Evolutionary conservation across 208 protist genomes (phyloP).

Genomic region (Leishmania lainsoni): DNA sequence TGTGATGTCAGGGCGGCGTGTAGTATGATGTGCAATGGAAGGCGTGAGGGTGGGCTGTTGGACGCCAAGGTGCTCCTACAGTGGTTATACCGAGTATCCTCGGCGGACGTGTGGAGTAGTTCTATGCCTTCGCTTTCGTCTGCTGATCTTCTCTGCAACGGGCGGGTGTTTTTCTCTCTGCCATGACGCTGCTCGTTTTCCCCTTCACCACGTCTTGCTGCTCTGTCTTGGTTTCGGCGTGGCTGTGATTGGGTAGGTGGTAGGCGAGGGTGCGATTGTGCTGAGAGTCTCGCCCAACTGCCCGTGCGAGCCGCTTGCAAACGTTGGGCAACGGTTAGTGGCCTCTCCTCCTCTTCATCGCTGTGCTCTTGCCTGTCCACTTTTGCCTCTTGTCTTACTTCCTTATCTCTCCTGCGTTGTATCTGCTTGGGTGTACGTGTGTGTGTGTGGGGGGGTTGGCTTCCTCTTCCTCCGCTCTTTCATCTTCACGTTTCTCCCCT

Average conservation of each 20-base stretch:
- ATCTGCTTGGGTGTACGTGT: not conserved
- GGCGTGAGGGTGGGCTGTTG: too few species aligned
- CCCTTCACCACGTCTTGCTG: not conserved
- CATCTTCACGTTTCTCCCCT: not conserved
- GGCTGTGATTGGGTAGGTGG: not conserved
- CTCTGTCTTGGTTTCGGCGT: not conserved
- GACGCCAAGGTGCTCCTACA: too few species aligned
- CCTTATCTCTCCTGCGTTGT: not conserved
- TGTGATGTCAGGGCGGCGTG: too few species aligned
- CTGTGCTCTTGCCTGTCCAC: not conserved
- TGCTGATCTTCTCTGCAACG: not conserved
- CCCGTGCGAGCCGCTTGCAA: not conserved
- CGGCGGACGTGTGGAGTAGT: too few species aligned
- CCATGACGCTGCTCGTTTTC: not conserved
- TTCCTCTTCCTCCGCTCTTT: not conserved
- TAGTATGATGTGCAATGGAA: too few species aligned
- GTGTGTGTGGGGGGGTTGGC: not conserved
- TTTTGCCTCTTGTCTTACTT: not conserved
- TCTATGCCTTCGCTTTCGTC: too few species aligned
- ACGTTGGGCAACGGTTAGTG: too few species aligned
- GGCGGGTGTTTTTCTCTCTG: too few species aligned
- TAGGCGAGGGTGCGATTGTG: not conserved
- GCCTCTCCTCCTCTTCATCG: not conserved
- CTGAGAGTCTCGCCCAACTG: not conserved
- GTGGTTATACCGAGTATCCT: too few species aligned